Percentiles rank a stretch among this genome's conserved stretches.
phyloP scores from a whole-genome alignment of 208 protist genomes.

The Leishmania mexicana region DNA sequence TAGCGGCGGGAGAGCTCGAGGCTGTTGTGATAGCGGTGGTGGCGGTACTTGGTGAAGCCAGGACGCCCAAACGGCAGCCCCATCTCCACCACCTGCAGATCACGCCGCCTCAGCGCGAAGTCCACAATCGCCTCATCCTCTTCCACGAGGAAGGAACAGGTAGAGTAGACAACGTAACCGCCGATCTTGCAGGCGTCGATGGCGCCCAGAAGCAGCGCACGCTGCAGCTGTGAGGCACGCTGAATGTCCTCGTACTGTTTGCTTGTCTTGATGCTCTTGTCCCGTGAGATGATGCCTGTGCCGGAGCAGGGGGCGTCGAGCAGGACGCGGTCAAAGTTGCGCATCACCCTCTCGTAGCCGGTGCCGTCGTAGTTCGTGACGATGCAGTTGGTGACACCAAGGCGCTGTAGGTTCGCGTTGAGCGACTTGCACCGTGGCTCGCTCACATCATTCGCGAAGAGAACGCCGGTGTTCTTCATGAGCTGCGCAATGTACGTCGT shows the following conservation, averaged over 20 bases:
- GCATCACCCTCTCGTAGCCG: conserved; percentile 90
- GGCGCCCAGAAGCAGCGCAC: conserved; percentile 96
- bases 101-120: conserved; percentile 95
- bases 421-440: conserved; percentile 95
- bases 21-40: conserved; percentile 81
- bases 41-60: conserved; percentile 90
- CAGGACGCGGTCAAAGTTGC: conserved; percentile 91
- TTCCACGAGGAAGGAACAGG: conserved; percentile 97
- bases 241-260: conserved; percentile 95
- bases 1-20: conserved; percentile 78
- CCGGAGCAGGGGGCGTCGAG: conserved; percentile 99
- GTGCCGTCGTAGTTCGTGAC: conserved; percentile 97
- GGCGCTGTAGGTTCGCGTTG: conserved; percentile 96
- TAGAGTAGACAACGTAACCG: conserved; percentile 99
- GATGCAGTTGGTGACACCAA: conserved; percentile 95
- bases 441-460: conserved; percentile 99
- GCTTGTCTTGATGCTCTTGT: conserved; percentile 96
- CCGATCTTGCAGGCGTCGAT: conserved; percentile 97
- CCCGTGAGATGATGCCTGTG: conserved; percentile 98
- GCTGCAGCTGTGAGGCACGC: conserved; percentile 93
- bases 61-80: conserved; percentile 95
- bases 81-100: conserved; percentile 94
- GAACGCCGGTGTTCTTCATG: conserved; percentile 98
- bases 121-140: conserved; percentile 99
- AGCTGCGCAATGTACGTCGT: conserved; percentile 98